phyloP scores from a whole-genome alignment of 768 basidiomycete genomes.

The Solioccasus polychromus region DNA sequence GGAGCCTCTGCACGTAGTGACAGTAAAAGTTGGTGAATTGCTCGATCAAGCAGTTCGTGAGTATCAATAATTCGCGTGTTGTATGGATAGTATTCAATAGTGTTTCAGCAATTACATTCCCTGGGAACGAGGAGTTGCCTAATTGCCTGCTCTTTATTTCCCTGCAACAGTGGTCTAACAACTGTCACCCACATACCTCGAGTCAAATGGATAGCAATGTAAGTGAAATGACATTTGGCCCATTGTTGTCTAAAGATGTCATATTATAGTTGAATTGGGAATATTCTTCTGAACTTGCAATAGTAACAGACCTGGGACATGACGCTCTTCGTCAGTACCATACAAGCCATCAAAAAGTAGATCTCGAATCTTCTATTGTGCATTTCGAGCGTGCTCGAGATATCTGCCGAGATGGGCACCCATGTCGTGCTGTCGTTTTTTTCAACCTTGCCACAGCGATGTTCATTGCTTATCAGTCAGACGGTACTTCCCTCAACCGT shows the following conservation, averaged over 20 bases:
- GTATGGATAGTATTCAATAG: neutral
- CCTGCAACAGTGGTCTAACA: neutral
- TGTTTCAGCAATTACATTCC: neutral
- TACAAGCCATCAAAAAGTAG: neutral
- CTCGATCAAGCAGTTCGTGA: neutral
- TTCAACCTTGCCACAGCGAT: conserved; percentile 13
- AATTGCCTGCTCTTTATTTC: conserved; percentile 1
- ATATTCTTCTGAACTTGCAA: neutral
- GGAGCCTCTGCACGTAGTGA: conserved; percentile 2
- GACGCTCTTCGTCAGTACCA: neutral
- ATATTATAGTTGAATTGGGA: neutral
- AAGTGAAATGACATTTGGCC: neutral
- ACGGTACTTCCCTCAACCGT: neutral
- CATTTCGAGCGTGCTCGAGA: conserved; percentile 4
- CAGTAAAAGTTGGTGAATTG: neutral
- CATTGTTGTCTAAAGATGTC: neutral
- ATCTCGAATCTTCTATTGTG: neutral
- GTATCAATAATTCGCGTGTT: neutral
- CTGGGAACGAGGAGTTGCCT: neutral
- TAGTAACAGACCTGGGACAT: conserved; percentile 4
- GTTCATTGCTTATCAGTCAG: conserved; percentile 1
- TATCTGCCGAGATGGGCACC: neutral
- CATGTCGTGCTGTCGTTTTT: conserved; percentile 6
- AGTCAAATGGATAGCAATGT: neutral
- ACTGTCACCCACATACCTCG: too few relatives aligned